Evolutionary conservation across 805 yeast genomes (phyloP).

Genomic region (Saccharomycopsis guyanensis): DNA sequence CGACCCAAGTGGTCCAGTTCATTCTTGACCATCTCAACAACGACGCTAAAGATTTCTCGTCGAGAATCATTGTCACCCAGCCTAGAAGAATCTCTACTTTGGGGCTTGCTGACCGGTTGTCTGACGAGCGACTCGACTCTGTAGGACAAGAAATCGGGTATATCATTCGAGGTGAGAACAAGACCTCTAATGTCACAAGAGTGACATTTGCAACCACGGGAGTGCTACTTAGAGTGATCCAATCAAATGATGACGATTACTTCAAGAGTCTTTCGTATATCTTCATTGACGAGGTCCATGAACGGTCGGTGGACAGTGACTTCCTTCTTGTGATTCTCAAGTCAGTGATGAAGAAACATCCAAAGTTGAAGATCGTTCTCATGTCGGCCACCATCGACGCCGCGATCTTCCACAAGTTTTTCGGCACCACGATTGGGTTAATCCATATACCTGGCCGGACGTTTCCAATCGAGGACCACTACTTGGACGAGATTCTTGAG

Average conservation of each 20-base stretch:
- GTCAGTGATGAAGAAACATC: conserved; percentile 41
- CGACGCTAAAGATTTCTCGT: conserved; percentile 37
- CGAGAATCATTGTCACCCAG: conserved; percentile 79
- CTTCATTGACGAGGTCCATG: conserved; percentile 96
- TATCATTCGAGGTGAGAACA: conserved; percentile 83
- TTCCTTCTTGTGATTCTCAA: conserved; percentile 72
- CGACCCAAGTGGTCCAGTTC: conserved; percentile 91
- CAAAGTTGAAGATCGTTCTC: conserved; percentile 58
- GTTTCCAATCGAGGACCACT: conserved; percentile 77
- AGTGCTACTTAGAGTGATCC: conserved; percentile 80
- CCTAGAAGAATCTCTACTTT: conserved; percentile 95
- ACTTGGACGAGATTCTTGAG: conserved; percentile 58
- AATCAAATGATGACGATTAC: conserved; percentile 31
- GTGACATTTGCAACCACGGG: conserved; percentile 91
- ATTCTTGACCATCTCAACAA: conserved; percentile 59
- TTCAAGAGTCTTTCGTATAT: conserved; percentile 55
- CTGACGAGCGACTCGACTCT: conserved; percentile 58
- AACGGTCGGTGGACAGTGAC: conserved; percentile 86
- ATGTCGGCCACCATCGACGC: conserved; percentile 94
- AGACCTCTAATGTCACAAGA: conserved; percentile 51
- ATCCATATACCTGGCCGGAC: conserved; percentile 90
- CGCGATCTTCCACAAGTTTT: conserved; percentile 57
- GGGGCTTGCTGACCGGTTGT: conserved; percentile 87
- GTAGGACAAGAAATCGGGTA: conserved; percentile 82
- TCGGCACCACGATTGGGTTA: conserved; percentile 46